Evolutionary conservation across 2,329 filamentous ascomycete species (phyloP).

Genomic region (Penicillium crustosum): DNA sequence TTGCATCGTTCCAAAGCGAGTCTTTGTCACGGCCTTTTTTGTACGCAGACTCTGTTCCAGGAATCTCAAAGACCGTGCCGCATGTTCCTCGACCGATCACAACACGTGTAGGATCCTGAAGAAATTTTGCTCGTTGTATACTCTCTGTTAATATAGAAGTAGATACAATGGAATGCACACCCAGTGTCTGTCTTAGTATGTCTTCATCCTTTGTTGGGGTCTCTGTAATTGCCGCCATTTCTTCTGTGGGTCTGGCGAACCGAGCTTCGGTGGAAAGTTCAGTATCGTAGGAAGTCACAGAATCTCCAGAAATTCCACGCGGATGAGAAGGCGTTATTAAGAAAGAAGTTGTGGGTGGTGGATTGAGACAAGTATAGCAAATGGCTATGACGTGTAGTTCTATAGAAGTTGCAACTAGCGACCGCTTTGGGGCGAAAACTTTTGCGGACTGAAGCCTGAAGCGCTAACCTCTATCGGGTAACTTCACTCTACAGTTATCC

Average conservation of each 20-base stretch:
- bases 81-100: slow-evolving; percentile 1
- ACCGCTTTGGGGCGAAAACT: no score
- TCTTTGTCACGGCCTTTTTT: background rate
- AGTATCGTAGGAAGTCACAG: background rate
- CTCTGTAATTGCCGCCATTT: background rate
- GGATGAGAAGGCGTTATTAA: background rate
- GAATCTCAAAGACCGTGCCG: background rate
- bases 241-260: background rate
- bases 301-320: background rate
- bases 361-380: no score
- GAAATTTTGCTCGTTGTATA: background rate
- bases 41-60: background rate
- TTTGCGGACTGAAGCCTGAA: no score
- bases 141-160: background rate
- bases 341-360: background rate
- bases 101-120: background rate
- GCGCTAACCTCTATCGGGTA: no score
- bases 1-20: background rate
- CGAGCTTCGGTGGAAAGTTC: background rate
- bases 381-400: no score
- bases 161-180: background rate
- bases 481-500: no score
- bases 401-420: no score
- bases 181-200: background rate
- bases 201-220: background rate